Percentiles rank a stretch among this genome's conserved stretches.
These are phyloP conservation scores for Pythium insidiosum DNA, from an alignment of 352 stramenopile species.

Conservation along the genomic window DNA sequence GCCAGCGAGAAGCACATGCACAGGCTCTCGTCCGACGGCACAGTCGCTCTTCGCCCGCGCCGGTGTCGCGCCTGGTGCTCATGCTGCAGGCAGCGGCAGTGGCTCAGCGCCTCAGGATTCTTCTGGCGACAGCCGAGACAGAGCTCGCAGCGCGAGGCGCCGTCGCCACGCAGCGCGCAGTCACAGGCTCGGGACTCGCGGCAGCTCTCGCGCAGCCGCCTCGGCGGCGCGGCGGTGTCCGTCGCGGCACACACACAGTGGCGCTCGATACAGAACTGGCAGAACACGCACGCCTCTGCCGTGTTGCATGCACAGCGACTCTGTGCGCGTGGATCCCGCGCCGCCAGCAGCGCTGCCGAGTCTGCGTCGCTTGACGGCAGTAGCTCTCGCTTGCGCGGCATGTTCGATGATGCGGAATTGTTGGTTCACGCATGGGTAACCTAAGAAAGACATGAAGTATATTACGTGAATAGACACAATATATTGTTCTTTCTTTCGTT, in stretches of 20 bases:
- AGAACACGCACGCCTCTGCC: slow-evolving; percentile 39
- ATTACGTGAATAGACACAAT: slow-evolving; percentile 8
- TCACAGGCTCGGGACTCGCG: slow-evolving; percentile 59
- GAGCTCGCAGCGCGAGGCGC: slow-evolving; percentile 26
- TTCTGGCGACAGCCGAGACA: slow-evolving; percentile 49
- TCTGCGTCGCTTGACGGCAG: no score
- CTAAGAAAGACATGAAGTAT: no score
- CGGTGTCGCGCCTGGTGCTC: neutral
- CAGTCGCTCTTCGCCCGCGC: neutral
- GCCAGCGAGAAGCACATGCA: neutral
- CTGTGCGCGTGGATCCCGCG: no score
- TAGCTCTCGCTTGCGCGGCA: no score
- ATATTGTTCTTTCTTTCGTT: no score
- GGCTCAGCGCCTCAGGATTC: slow-evolving; percentile 15
- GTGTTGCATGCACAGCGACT: slow-evolving; percentile 36
- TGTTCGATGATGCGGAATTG: neutral
- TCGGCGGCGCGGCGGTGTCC: slow-evolving; percentile 9
- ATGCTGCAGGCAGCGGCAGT: slow-evolving; percentile 62
- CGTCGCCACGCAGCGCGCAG: slow-evolving; percentile 23
- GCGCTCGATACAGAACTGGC: slow-evolving; percentile 43
- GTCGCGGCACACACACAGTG: slow-evolving; percentile 45
- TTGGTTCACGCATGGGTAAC: no score
- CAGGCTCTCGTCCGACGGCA: neutral
- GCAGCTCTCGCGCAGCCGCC: no score
- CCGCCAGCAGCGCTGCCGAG: no score